Evolutionary conservation across 176 grass and related monocot genomes (phyloP).

Genomic region (Pontederia paniculata): DNA sequence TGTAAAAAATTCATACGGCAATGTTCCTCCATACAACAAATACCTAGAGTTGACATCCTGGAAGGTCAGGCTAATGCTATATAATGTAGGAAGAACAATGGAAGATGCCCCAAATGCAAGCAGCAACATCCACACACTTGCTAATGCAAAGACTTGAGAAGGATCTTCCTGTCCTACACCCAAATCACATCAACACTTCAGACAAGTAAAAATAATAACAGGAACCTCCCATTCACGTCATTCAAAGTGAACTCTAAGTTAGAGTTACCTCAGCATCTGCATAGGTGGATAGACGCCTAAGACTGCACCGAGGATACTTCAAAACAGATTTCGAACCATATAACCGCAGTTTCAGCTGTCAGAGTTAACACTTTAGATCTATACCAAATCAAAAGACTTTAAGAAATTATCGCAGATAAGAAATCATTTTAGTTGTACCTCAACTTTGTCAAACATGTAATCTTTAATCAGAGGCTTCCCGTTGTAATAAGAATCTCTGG

Average conservation of each 20-base stretch:
- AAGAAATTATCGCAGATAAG: not conserved
- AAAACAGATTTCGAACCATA: slow-evolving; percentile 85
- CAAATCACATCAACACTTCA: slow-evolving; percentile 31
- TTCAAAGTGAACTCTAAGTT: not conserved
- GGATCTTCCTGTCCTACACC: slow-evolving; percentile 92
- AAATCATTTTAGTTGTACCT: slow-evolving; percentile 27
- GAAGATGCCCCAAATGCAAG: slow-evolving; percentile 54
- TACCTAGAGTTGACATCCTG: slow-evolving; percentile 34
- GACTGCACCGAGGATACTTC: slow-evolving; percentile 89
- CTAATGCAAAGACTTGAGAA: slow-evolving; percentile 59
- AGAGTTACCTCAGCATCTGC: slow-evolving; percentile 76
- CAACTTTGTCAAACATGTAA: slow-evolving; percentile 95
- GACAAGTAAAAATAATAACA: slow-evolving; percentile 19
- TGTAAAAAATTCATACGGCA: slow-evolving; percentile 31
- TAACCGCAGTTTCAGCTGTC: slow-evolving; percentile 68
- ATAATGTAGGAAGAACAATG: slow-evolving; percentile 42
- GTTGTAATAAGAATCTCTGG: slow-evolving; percentile 87
- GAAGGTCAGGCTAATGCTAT: slow-evolving; percentile 31
- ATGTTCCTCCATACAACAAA: slow-evolving; percentile 29
- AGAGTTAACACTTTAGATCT: slow-evolving; percentile 1
- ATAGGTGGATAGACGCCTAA: slow-evolving; percentile 66
- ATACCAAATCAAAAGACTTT: not conserved
- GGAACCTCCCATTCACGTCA: not conserved
- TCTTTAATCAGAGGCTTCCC: slow-evolving; percentile 84
- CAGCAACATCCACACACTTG: slow-evolving; percentile 71